Base-by-base conservation (phyloP, 129 eudicot species). In the Flaveria sonorensis region DNA sequence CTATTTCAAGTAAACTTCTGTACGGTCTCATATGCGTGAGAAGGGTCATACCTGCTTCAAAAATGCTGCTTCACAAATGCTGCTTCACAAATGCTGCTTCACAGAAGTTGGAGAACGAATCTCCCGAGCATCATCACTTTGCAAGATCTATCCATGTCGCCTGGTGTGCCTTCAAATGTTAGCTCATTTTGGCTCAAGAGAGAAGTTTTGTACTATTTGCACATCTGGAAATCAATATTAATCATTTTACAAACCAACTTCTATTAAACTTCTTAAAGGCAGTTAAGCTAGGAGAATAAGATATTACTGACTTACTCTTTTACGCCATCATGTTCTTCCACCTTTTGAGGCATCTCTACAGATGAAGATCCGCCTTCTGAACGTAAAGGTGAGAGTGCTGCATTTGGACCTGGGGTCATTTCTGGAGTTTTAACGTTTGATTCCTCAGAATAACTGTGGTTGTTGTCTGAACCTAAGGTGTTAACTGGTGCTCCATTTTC, bases 41-140 rank as follows among this genome's bases (percentile, higher is more conserved):
- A 66, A 72, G 61, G 45, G 72, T 51, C 53, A 19, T 75, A 82
- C 87, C 84, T 82, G 66, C 52, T 84, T 84, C 42, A 4, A 61
- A 70, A 67, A 16, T 79, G 64, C 68, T 28, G 70, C n/a, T n/a
- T n/a, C n/a, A n/a, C n/a, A n/a, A n/a, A n/a, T n/a, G n/a, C n/a
- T n/a, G n/a, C n/a, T n/a, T n/a, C n/a, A n/a, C n/a, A n/a, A n/a
- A n/a, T n/a, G n/a, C n/a, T n/a, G n/a, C 75, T 13, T 52, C 74
- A 85, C 26, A 73, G 21, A 46, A 87, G 83, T 60, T 82, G 92
- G 71, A 84, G 85, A 55, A 77, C 80, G 56, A 73, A 87, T 76
- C 80, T 83, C 53, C 81, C 84, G 14, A 85, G 79, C 85, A 85
- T 80, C 88, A 76, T 82, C 36, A 74, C 85, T 79, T 79, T 83